These are phyloP conservation scores for Helminthosporium solani DNA, from an alignment of 2,329 filamentous ascomycete species.

Conservation along the genomic window DNA sequence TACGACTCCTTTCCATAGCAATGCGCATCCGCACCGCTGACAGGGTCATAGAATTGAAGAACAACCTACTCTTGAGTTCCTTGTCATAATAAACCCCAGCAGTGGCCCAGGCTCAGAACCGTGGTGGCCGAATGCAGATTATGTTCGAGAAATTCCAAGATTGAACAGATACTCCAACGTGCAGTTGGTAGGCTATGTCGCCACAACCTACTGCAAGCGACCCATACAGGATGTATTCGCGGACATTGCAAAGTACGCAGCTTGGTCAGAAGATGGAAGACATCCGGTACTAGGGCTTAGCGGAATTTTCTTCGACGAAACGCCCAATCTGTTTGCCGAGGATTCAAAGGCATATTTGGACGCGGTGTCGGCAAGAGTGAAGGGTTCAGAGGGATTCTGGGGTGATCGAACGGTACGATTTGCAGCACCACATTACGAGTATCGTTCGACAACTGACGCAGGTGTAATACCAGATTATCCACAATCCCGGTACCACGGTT, in stretches of 20 bases:
- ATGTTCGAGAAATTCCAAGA: constrained; percentile 46
- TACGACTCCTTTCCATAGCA: constrained; percentile 16
- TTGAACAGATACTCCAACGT: constrained; percentile 49
- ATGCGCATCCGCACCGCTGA: not conserved
- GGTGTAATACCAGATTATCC: constrained; percentile 20
- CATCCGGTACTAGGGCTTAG: constrained; percentile 43
- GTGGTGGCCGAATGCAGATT: constrained; percentile 50
- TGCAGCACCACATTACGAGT: too few relatives aligned
- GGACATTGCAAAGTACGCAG: constrained; percentile 51
- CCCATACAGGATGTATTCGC: constrained; percentile 17
- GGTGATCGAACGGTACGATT: constrained; percentile 15
- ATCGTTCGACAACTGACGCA: not conserved
- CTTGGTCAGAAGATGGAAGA: constrained; percentile 38
- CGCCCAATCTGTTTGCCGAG: constrained; percentile 35
- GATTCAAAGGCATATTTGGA: constrained; percentile 22
- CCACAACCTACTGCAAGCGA: constrained; percentile 49
- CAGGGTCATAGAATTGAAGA: constrained; percentile 12
- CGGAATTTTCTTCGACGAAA: constrained; percentile 57
- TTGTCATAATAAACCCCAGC: constrained; percentile 54
- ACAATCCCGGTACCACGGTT: constrained; percentile 33
- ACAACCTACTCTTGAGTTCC: constrained; percentile 48
- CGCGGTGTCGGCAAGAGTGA: constrained; percentile 17
- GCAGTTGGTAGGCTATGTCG: constrained; percentile 53
- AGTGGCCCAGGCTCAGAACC: constrained; percentile 48
- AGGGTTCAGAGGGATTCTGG: constrained; percentile 5